phyloP scores from a whole-genome alignment of 169 alveolate genomes.

The Eimeria maxima region DNA sequence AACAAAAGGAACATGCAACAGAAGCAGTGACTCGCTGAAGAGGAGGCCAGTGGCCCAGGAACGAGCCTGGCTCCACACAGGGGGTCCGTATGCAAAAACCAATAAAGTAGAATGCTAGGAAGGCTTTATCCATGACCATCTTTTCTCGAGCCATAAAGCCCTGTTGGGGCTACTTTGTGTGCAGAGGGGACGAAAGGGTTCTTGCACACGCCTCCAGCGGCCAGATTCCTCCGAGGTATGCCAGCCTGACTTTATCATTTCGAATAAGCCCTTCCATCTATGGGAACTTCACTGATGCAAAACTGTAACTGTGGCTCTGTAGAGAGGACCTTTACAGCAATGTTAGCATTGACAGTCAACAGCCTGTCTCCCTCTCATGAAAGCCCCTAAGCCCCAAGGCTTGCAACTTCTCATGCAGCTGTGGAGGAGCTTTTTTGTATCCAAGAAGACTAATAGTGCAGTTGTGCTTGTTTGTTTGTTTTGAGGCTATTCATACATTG shows the following conservation, averaged over 20 bases:
- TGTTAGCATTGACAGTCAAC: background rate
- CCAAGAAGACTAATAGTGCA: background rate
- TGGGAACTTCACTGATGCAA: background rate
- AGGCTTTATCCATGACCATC: background rate
- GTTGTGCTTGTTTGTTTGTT: constrained; percentile 7
- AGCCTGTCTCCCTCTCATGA: constrained; percentile 41
- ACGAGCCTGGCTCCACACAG: background rate
- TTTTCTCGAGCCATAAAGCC: background rate
- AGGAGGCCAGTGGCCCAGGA: background rate
- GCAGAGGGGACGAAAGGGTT: background rate
- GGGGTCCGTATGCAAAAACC: background rate
- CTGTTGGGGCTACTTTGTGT: background rate
- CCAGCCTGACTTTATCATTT: background rate
- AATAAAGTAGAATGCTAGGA: background rate
- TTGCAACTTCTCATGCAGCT: background rate
- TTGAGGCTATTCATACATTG: background rate
- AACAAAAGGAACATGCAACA: background rate
- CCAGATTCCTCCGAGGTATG: background rate
- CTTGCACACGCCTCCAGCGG: background rate
- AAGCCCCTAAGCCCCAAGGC: constrained; percentile 52
- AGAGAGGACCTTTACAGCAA: background rate
- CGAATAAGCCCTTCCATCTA: background rate
- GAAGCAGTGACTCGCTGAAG: background rate
- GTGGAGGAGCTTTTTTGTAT: background rate
- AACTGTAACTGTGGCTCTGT: background rate